Evolutionary conservation across 164 flowering plant species (phyloP).

Genomic region (Vitis rotundifolia): DNA sequence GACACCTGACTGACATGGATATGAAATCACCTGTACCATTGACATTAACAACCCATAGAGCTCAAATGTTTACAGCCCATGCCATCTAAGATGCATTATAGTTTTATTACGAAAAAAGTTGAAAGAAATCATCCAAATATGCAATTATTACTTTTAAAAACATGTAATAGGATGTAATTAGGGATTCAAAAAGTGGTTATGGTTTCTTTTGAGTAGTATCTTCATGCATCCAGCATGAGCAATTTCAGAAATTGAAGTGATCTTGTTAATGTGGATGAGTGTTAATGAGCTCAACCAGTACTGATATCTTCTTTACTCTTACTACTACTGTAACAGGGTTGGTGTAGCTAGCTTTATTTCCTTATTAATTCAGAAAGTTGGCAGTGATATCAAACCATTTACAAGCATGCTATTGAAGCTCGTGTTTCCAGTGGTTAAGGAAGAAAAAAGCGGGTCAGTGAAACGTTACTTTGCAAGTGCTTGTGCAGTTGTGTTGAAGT

Average conservation of each 20-base stretch:
- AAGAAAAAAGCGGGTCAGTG: constrained; percentile 76
- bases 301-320: background rate
- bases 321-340: constrained; percentile 55
- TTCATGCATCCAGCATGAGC: background rate
- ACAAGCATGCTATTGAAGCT: constrained; percentile 63
- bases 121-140: too few species aligned
- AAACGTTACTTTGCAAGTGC: constrained; percentile 96
- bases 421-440: constrained; percentile 75
- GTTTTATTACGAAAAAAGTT: too few species aligned
- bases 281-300: background rate
- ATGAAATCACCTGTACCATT: too few species aligned
- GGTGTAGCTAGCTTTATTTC: constrained; percentile 89
- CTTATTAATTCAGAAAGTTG: constrained; percentile 82
- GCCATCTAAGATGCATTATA: too few species aligned
- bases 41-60: too few species aligned
- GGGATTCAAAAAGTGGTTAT: too few species aligned
- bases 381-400: constrained; percentile 71
- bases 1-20: too few species aligned
- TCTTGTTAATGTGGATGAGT: background rate
- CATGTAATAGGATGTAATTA: too few species aligned
- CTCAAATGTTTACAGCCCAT: too few species aligned
- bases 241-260: background rate
- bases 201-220: background rate
- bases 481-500: constrained; percentile 72
- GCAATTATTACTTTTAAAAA: too few species aligned